Base-by-base conservation (phyloP, 2,329 filamentous ascomycete genomes). In the Epichloe glyceriae region DNA sequence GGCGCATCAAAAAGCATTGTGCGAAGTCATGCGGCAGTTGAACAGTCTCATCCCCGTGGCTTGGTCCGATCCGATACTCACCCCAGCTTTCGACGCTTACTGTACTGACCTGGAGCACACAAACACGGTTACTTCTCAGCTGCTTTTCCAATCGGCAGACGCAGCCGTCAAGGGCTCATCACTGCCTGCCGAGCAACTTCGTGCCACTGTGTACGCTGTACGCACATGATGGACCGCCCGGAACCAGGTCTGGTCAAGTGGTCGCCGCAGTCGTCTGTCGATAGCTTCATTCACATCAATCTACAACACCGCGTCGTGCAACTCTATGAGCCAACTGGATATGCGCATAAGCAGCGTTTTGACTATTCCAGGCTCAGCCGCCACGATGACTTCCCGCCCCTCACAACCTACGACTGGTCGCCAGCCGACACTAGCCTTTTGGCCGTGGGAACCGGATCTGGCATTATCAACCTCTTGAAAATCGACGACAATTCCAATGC, bases 401-500 rank as follows among this genome's bases (percentile, higher is more conserved):
- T 84, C 52, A 83, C 77, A 42, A 80, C 80, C 5, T 83, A 82
- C 61, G 80, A 84, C 66, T 84, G 80, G 80, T 83, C 80, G 12
- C 77, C 80, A 26, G 72, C 72, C 33, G 70, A 78, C n/a, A 70
- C 74, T 34, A 80, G 82, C 48, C 71, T 90, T 8, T 76, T 93
- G 40, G 86, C 85, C 20, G 78, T 93, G 30, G 88, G 88, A 40
- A 86, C 85, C 11, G 77, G 81, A 14, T 82, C 81, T 39, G 88
- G 88, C 46, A 80, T 88, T 51, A 85, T 89, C 55, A 84, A 85
- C 55, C 70, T 94, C 19, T 68, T 93, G 51, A 78, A 82, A 54
- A 76, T 93, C 46, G 82, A 88, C 60, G 81, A 86, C 57, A 78
- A 80, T 56, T 83, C 75, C 49, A 88, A 78, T 60, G 78, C 75